phyloP scores from a whole-genome alignment of 169 alveolate species.

The Plasmodium fragile region DNA sequence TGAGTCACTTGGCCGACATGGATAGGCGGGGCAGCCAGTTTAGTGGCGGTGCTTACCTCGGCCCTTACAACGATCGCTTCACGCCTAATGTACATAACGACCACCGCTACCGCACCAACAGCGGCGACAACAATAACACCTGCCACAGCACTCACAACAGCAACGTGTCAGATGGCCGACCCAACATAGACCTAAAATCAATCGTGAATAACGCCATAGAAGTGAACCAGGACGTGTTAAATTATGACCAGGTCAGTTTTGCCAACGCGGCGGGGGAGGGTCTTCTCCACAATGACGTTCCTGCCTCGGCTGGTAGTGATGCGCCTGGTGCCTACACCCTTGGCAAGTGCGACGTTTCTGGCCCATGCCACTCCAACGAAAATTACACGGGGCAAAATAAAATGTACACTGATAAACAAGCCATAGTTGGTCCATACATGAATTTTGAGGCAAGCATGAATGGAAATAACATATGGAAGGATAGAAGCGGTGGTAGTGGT shows the following conservation, averaged over 20 bases:
- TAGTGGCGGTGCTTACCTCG: background rate
- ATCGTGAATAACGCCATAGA: constrained; percentile 70
- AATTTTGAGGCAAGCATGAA: background rate
- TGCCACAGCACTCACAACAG: background rate
- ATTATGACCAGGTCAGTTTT: constrained; percentile 43
- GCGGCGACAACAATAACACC: background rate
- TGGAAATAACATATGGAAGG: background rate
- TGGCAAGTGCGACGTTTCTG: background rate
- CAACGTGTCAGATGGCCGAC: constrained; percentile 14
- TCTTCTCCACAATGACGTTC: background rate
- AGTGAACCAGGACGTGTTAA: constrained; percentile 9
- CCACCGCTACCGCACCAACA: background rate
- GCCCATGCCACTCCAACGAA: background rate
- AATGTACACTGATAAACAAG: background rate
- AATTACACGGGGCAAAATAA: background rate
- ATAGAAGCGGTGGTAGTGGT: background rate
- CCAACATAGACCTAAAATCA: constrained; percentile 45
- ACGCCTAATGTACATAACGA: background rate
- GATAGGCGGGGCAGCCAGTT: background rate
- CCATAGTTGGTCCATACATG: background rate
- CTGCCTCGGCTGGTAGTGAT: background rate
- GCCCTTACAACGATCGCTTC: background rate
- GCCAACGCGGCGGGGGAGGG: background rate
- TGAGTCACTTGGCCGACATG: background rate
- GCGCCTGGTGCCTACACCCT: background rate